Conservation (phyloP, 306 rosid genomes). For the Castanea crenata region DNA sequence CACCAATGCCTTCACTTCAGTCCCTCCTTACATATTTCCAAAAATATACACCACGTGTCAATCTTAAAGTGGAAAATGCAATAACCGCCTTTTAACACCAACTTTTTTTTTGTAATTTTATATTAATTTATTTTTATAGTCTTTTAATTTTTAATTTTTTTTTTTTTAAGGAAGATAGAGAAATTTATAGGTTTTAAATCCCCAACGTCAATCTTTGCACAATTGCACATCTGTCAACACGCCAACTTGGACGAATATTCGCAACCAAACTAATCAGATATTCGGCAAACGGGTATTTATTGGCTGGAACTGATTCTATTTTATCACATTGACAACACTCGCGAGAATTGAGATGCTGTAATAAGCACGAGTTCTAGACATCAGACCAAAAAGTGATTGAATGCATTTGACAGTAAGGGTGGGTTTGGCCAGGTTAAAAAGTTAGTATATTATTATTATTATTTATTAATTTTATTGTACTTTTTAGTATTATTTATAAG, state of each 20-base stretch:
- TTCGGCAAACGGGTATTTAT: neutral
- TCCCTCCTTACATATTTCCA: neutral
- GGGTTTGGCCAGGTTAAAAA: no score
- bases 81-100: neutral
- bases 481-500: no score
- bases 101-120: neutral
- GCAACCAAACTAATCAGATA: neutral
- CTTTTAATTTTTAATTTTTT: no score
- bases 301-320: neutral
- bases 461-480: no score
- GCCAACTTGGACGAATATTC: constrained; percentile 12
- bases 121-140: no score
- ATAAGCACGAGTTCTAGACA: neutral
- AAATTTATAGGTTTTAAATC: no score
- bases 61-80: neutral
- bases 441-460: no score
- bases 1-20: no score
- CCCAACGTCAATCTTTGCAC: no score
- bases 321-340: neutral
- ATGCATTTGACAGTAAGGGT: no score
- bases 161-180: no score
- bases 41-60: neutral
- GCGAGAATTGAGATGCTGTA: neutral
- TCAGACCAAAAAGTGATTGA: no score
- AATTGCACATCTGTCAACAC: neutral